Evolutionary conservation across 176 grass and related monocot genomes (phyloP).

Genomic region (Puya raimondii): DNA sequence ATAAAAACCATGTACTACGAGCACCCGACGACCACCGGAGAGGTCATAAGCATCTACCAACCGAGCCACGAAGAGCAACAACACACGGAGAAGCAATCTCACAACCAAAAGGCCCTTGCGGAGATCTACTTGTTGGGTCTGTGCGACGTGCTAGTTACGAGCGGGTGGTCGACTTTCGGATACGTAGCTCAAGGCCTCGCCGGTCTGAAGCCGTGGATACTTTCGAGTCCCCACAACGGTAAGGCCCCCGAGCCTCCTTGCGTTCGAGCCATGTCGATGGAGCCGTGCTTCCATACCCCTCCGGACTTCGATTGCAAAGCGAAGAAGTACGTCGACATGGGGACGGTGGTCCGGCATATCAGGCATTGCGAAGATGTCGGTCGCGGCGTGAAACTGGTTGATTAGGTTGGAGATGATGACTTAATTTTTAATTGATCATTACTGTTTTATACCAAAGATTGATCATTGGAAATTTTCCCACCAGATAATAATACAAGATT

Average conservation of each 20-base stretch:
- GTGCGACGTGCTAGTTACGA: constrained; percentile 31
- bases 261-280: constrained; percentile 37
- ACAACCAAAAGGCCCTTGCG: constrained; percentile 24
- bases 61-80: constrained; percentile 13
- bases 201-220: constrained; percentile 35
- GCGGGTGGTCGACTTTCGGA: constrained; percentile 61
- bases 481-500: no score
- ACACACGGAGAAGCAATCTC: neutral
- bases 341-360: constrained; percentile 30
- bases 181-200: constrained; percentile 61
- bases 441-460: no score
- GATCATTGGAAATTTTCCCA: no score
- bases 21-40: constrained; percentile 31
- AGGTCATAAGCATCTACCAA: constrained; percentile 36
- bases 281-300: constrained; percentile 73
- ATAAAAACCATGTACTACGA: constrained; percentile 41
- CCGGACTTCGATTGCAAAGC: constrained; percentile 49
- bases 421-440: no score
- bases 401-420: neutral
- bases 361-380: constrained; percentile 47
- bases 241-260: constrained; percentile 30
- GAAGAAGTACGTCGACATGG: constrained; percentile 18
- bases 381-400: constrained; percentile 45
- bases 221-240: constrained; percentile 4
- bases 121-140: constrained; percentile 66